Conservation (phyloP, 2,329 filamentous ascomycete genomes). For the Sporothrix globosa region DNA sequence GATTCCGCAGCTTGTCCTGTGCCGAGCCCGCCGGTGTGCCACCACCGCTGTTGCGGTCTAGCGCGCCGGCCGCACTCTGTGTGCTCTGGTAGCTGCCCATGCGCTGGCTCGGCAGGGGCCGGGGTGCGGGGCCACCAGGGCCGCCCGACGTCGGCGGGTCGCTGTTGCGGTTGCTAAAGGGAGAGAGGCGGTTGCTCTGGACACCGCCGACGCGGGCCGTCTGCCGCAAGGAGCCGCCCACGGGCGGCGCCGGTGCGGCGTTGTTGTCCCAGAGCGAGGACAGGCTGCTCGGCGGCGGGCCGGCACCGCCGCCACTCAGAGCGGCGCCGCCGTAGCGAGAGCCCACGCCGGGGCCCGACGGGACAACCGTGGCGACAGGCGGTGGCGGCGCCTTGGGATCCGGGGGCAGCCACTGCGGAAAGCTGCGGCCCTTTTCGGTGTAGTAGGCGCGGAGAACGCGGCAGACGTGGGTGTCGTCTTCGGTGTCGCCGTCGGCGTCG, state of each 20-base stretch:
- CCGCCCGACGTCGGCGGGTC: conserved; percentile 36
- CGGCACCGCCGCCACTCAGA: conserved; percentile 36
- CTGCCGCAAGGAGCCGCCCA: conserved; percentile 48
- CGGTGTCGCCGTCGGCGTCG: conserved; percentile 70
- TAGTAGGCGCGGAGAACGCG: conserved; percentile 93
- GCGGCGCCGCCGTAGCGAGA: conserved; percentile 57
- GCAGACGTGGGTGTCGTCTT: conserved; percentile 94
- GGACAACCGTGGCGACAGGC: conserved; percentile 53
- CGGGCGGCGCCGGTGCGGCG: conserved; percentile 42
- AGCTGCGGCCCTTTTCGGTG: conserved; percentile 77
- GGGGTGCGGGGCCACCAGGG: conserved; percentile 40
- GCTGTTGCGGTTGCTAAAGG: conserved; percentile 38
- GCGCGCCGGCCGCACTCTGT: conserved; percentile 41
- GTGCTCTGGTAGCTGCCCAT: conserved; percentile 72
- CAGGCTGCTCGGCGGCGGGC: conserved; percentile 46
- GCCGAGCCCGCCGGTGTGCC: conserved; percentile 59
- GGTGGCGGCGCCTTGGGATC: conserved; percentile 76
- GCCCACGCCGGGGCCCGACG: conserved; percentile 55
- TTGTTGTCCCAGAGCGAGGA: conserved; percentile 63
- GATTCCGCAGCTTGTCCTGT: conserved; percentile 79
- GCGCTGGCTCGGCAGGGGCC: conserved; percentile 72
- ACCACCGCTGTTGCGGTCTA: conserved; percentile 37
- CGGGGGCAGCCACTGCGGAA: conserved; percentile 85
- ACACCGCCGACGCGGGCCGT: conserved; percentile 41
- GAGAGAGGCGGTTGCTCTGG: conserved; percentile 39